Evolutionary conservation across 768 basidiomycete species (phyloP).

Genomic region (Mycena venus): DNA sequence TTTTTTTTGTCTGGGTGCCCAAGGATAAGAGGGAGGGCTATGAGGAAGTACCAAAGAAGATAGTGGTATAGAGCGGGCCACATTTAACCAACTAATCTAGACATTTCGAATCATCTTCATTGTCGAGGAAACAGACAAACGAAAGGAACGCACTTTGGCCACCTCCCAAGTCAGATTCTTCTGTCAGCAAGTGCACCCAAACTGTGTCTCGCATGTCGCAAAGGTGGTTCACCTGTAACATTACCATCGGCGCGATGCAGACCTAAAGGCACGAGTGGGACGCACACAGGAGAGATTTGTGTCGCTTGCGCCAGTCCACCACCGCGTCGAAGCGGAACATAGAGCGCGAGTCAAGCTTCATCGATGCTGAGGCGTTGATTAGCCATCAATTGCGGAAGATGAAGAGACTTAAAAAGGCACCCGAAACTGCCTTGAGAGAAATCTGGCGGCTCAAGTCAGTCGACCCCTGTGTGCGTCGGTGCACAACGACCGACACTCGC

Average conservation of each 20-base stretch:
- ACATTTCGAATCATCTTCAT: too few relatives aligned
- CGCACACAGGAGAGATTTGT: constrained; percentile 92
- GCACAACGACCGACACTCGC: constrained; percentile 74
- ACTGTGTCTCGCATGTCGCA: constrained; percentile 97
- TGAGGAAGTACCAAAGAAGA: neutral
- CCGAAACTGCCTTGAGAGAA: constrained; percentile 86
- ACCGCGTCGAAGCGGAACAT: constrained; percentile 85
- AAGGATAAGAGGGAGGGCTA: constrained; percentile 15
- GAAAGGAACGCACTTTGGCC: constrained; percentile 66
- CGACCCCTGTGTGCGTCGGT: constrained; percentile 79
- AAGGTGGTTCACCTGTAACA: constrained; percentile 83
- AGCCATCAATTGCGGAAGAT: neutral
- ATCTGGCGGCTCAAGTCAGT: constrained; percentile 59
- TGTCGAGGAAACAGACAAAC: too few relatives aligned
- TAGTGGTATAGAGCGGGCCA: neutral
- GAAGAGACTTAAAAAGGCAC: constrained; percentile 48
- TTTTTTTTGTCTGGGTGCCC: neutral
- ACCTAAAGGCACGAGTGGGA: neutral
- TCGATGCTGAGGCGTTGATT: constrained; percentile 55
- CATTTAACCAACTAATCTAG: too few relatives aligned
- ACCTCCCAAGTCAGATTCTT: constrained; percentile 94
- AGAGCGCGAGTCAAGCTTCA: constrained; percentile 76
- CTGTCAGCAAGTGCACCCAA: constrained; percentile 89
- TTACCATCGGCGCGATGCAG: neutral
- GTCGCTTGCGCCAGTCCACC: constrained; percentile 92